Conservation (phyloP, 2,329 filamentous ascomycete species). For the Dactylonectria estremocensis region DNA sequence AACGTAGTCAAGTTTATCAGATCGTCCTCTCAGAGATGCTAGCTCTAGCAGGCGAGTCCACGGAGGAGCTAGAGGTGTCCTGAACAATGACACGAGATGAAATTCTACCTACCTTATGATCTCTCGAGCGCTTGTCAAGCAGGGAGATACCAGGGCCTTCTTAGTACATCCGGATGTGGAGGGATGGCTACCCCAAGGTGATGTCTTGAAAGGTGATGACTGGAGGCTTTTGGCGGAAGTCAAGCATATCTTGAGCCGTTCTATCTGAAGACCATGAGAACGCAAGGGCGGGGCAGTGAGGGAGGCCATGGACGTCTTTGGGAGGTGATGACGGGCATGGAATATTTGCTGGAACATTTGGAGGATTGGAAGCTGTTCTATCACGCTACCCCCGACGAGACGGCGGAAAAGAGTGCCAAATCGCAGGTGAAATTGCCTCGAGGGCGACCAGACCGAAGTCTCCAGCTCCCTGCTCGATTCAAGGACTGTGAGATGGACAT, state of each 20-base stretch:
- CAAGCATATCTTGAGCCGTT: constrained; percentile 8
- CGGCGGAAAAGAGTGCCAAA: background rate
- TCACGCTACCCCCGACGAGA: background rate
- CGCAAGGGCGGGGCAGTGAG: background rate
- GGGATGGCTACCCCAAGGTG: constrained; percentile 1
- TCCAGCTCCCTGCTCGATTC: constrained; percentile 5
- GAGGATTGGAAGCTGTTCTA: constrained; percentile 7
- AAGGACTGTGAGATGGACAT: constrained; percentile 13
- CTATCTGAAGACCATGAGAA: background rate
- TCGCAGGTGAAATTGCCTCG: background rate
- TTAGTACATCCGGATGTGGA: background rate
- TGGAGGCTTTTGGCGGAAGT: constrained; percentile 4
- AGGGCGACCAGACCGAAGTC: constrained; percentile 5
- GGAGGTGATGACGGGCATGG: background rate
- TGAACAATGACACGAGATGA: constrained; percentile 1
- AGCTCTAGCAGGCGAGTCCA: background rate
- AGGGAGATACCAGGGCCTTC: constrained; percentile 15
- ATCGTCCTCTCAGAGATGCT: background rate
- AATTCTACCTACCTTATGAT: constrained; percentile 16
- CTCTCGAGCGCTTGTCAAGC: constrained; percentile 20
- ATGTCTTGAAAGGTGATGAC: constrained; percentile 8
- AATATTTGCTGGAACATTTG: background rate
- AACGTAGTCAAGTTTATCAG: background rate
- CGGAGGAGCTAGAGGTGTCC: background rate
- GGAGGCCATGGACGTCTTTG: background rate